These are phyloP conservation scores for Lojkania enalia DNA, from an alignment of 2,329 filamentous ascomycete genomes.

Conservation along the genomic window DNA sequence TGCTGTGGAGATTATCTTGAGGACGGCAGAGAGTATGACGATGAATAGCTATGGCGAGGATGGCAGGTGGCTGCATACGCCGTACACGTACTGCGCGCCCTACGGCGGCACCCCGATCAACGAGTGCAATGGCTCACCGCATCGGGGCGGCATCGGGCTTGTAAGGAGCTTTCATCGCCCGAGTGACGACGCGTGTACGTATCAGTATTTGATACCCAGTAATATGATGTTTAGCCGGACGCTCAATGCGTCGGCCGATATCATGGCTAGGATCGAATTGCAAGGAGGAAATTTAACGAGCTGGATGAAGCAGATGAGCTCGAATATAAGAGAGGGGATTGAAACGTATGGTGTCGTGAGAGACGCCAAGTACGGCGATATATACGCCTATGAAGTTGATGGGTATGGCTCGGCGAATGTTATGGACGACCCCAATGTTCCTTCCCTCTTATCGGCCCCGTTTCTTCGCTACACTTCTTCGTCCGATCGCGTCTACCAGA, in stretches of 20 bases:
- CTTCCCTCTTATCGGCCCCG: conserved; percentile 66
- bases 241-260: conserved; percentile 56
- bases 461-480: conserved; percentile 59
- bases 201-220: conserved; percentile 53
- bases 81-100: conserved; percentile 51
- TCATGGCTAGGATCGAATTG: conserved; percentile 53
- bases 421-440: conserved; percentile 75
- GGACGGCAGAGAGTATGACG: conserved; percentile 51
- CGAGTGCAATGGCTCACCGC: conserved; percentile 54
- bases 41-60: conserved; percentile 51
- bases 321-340: conserved; percentile 49
- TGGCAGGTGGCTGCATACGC: conserved; percentile 48
- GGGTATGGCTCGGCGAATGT: conserved; percentile 55
- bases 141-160: conserved; percentile 52
- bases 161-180: conserved; percentile 55
- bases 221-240: conserved; percentile 75
- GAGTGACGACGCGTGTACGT: conserved; percentile 55
- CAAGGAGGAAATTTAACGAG: background rate
- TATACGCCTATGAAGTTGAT: conserved; percentile 56
- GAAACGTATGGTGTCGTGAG: conserved; percentile 46
- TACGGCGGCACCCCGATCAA: conserved; percentile 56
- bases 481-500: conserved; percentile 47
- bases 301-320: conserved; percentile 47
- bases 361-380: conserved; percentile 36
- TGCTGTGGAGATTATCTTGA: conserved; percentile 48